phyloP scores from a whole-genome alignment of 2,329 filamentous ascomycete genomes.

The Pseudogymnoascus sp. region DNA sequence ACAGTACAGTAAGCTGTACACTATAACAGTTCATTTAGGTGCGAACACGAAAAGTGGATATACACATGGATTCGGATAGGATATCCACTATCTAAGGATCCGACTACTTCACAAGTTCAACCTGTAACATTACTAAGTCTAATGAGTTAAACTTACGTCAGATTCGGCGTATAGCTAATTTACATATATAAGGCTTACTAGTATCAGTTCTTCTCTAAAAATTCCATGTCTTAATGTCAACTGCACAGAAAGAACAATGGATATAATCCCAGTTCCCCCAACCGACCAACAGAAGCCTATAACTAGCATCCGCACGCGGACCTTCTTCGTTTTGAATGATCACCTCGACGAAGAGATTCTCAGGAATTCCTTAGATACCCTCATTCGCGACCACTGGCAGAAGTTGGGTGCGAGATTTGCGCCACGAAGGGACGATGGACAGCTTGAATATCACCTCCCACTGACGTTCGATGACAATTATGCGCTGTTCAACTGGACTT shows the following conservation, averaged over 20 bases:
- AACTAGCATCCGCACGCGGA: neutral
- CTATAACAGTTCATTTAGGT: neutral
- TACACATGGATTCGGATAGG: neutral
- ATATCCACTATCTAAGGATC: neutral
- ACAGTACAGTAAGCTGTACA: neutral
- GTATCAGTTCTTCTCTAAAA: neutral
- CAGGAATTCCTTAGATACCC: neutral
- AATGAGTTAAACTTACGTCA: neutral
- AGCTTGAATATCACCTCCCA: neutral
- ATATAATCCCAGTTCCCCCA: neutral
- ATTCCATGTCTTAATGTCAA: neutral
- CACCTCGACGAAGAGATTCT: neutral
- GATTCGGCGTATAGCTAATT: neutral
- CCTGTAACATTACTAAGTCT: neutral
- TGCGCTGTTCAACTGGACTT: neutral
- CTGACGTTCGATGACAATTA: neutral
- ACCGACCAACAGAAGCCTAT: neutral
- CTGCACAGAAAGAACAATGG: neutral
- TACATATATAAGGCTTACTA: neutral
- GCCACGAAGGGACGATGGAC: neutral
- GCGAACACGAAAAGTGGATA: neutral
- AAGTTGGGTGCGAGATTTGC: neutral
- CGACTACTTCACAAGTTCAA: neutral
- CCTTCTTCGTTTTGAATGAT: neutral
- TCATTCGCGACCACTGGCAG: neutral